Percentiles rank a stretch among this genome's conserved stretches.
Evolutionary conservation across 768 basidiomycete genomes (phyloP).

Genomic region (Tricholoma bakamatsutake): DNA sequence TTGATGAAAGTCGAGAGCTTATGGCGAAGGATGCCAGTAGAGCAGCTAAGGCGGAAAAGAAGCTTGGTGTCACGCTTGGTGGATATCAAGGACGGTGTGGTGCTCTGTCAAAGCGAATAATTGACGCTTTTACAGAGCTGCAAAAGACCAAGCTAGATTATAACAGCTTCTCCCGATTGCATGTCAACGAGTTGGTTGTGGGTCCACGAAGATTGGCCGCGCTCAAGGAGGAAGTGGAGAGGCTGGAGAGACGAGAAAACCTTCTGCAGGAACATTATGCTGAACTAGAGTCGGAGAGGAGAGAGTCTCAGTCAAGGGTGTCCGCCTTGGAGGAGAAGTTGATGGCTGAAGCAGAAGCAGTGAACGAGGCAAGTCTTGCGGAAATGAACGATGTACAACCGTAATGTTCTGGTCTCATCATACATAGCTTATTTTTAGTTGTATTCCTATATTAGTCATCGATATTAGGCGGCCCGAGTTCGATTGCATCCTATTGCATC

Average conservation of each 20-base stretch:
- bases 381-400: constrained; percentile 42
- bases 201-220: constrained; percentile 73
- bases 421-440: constrained; percentile 11
- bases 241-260: constrained; percentile 69
- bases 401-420: constrained; percentile 6
- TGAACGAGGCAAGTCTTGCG: constrained; percentile 72
- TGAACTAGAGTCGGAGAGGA: constrained; percentile 71
- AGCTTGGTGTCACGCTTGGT: constrained; percentile 79
- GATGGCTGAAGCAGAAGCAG: constrained; percentile 77
- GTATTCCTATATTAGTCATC: constrained; percentile 10
- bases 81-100: constrained; percentile 81
- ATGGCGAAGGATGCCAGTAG: constrained; percentile 82
- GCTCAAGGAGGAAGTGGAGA: constrained; percentile 86
- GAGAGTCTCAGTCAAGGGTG: constrained; percentile 54
- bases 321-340: constrained; percentile 75
- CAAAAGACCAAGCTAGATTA: constrained; percentile 62
- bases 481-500: neutral
- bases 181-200: constrained; percentile 62
- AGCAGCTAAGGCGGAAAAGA: constrained; percentile 86
- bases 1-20: constrained; percentile 56
- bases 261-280: constrained; percentile 77
- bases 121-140: constrained; percentile 66
- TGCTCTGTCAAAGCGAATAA: constrained; percentile 57
- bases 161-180: constrained; percentile 74
- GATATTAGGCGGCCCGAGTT: neutral